Evolutionary conservation across 768 basidiomycete species (phyloP), one percentile per base, ranked within the genome.

Genomic region (Gloeopeniophorella convolvens): DNA sequence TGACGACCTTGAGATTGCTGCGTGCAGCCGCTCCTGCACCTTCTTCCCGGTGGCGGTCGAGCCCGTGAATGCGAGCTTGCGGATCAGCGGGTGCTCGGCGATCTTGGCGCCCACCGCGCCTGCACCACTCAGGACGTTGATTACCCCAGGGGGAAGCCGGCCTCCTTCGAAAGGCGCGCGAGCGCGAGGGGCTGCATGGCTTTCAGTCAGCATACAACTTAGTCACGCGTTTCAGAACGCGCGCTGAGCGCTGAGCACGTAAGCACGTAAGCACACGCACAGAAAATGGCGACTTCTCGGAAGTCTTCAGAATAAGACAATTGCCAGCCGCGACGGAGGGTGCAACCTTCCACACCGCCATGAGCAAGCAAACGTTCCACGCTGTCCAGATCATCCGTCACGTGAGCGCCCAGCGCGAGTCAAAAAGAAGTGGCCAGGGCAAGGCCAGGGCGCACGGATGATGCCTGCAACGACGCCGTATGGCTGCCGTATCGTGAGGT

Each of bases 61-160:
- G 4, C 42, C 42, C 26, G 42, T 42, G 42, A 42, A 42, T 13
- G 42, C 13, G 21, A 42, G 12, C 42, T 42, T 42, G 24, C 27
- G 23, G 42, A 42, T 42, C 9, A n/a, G 21, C 23, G 23, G 23
- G 27, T 42, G 42, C 6, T 26, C 42, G 13, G 42, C 20, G 20
- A 42, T 23, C 15, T 42, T 12, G 6, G 2, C 26, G 26, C 21
- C 42, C 9, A 18, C 5, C 3, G 15, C 13, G 20, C 42, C 42
- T 2, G 10, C 21, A 15, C 42, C 42, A 26, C 13, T 28, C 21
- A 42, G 12, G 13, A 42, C 27, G 27, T 42, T 42, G 42, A 42
- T 26, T 3, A 42, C 42, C 3, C 42, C 42, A 15, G 42, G 42
- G 42, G 42, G 42, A 42, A 42, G 21, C 42, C 42, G 27, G 42